Evolutionary conservation across 2,329 filamentous ascomycete genomes (phyloP), one percentile per base, ranked within the genome.

Genomic region (Blastomyces silverae): DNA sequence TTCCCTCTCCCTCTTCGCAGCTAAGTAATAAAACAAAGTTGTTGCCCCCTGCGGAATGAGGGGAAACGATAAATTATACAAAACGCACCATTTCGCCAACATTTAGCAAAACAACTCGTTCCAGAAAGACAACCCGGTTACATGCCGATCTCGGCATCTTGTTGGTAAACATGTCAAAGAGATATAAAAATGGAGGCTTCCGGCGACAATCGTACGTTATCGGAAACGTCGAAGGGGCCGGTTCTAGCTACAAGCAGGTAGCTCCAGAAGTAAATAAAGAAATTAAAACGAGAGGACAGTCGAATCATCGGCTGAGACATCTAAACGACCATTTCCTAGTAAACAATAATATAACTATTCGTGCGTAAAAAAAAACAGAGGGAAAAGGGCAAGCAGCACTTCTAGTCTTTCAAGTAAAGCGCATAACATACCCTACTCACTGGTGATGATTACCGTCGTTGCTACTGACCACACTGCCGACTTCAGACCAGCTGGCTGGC

Each of bases 401-500:
- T 44, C 15, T 25, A 57, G 60, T 8, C 6, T 39, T 39, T 39
- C 37, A 61, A 61, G 13, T 11, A 17, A 61, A 13, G 13, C 42
- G 25, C 31, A 62, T 22, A 53, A 42, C 31, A 52, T 37, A 56
- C 8, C 53, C 6, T 22, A 50, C 57, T 66, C 62, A 69, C 25
- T 67, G 66, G 57, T 72, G 66, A 46, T 72, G 65, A 44, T 65
- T 64, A 15, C 64, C 72, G 67, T 79, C 76, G 63, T 79, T 76
- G 46, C 73, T 73, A 69, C 78, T 79, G 34, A 79, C 68, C 60
- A 78, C 77, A 66, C 78, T 80, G 17, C 77, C 78, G 55, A 80
- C 71, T 63, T 80, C 78, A 46, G 78, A 79, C 78, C 78, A 80
- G 67, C 77, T 78, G 57, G 73, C 72, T 20, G 78, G 77, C 28